phyloP scores from a whole-genome alignment of 202 grass and related monocot genomes.

The Brachypodium distachyon region DNA sequence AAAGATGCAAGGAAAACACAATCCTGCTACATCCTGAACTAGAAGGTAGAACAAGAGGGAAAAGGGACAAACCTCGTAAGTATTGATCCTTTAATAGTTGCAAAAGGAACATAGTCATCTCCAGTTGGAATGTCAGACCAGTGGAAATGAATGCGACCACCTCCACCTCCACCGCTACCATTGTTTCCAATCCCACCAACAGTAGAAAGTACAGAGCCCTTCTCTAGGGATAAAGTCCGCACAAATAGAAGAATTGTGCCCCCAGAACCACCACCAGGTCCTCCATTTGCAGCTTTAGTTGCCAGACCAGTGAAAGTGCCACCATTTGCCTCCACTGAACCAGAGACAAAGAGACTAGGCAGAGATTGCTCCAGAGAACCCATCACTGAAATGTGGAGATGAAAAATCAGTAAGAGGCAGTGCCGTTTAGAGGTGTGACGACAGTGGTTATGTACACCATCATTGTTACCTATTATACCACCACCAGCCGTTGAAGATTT shows the following conservation, averaged over 20 bases:
- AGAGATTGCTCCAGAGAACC: constrained; percentile 87
- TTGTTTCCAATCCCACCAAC: constrained; percentile 66
- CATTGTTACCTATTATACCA: constrained; percentile 78
- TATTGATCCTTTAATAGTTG: constrained; percentile 75
- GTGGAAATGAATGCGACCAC: constrained; percentile 96
- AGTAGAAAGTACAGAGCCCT: constrained; percentile 69
- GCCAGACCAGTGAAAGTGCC: constrained; percentile 45
- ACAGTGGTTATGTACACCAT: neutral
- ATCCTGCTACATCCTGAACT: neutral
- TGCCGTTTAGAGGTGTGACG: constrained; percentile 2
- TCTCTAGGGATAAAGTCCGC: constrained; percentile 44
- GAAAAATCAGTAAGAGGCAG: neutral
- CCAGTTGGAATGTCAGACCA: constrained; percentile 83
- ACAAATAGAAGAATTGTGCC: constrained; percentile 96
- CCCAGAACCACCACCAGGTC: constrained; percentile 86
- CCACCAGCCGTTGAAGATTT: constrained; percentile 74
- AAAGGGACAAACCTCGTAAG: constrained; percentile 49
- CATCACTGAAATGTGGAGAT: constrained; percentile 70
- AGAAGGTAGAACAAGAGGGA: neutral
- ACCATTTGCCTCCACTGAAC: constrained; percentile 79
- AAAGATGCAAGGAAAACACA: neutral
- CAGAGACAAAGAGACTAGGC: constrained; percentile 49
- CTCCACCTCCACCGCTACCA: constrained; percentile 71
- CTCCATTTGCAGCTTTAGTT: constrained; percentile 42
- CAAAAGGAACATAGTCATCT: constrained; percentile 86